These are phyloP conservation scores for Neurospora terricola DNA, from an alignment of 495 filamentous ascomycete species.

Conservation along the genomic window DNA sequence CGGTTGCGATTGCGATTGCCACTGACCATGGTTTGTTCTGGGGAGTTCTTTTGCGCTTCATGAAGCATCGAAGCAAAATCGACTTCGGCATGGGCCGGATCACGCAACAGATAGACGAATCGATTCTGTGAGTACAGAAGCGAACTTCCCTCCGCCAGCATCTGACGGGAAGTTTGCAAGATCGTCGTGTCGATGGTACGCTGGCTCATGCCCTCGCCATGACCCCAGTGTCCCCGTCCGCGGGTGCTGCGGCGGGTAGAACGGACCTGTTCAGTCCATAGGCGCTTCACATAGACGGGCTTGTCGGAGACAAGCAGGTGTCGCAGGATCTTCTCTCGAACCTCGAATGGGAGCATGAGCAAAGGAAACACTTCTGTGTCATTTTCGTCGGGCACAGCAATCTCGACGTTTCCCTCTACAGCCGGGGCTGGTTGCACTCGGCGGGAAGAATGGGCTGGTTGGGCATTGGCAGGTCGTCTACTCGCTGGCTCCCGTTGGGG, in stretches of 20 bases:
- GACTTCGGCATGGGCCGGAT: slow-evolving; percentile 8
- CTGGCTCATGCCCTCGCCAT: background rate
- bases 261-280: slow-evolving; percentile 23
- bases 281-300: slow-evolving; percentile 23
- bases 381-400: background rate
- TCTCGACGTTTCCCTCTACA: background rate
- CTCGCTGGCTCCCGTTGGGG: background rate
- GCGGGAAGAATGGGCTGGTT: background rate
- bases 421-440: background rate
- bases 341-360: slow-evolving; percentile 17
- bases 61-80: background rate
- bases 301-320: slow-evolving; percentile 21
- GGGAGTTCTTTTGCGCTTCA: background rate
- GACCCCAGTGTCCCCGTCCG: background rate
- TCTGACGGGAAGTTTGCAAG: slow-evolving; percentile 18
- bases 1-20: background rate
- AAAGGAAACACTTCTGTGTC: background rate
- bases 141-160: slow-evolving; percentile 17
- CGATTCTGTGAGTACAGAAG: slow-evolving; percentile 33
- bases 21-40: background rate
- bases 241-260: slow-evolving; percentile 5
- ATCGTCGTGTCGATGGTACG: slow-evolving; percentile 19
- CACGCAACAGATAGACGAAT: slow-evolving; percentile 30
- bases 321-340: slow-evolving; percentile 27
- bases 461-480: background rate